Percentiles rank a stretch among this genome's conserved stretches.
Conservation (phyloP, 1,284 basidiomycete species). For the Ustilago trichophora region DNA sequence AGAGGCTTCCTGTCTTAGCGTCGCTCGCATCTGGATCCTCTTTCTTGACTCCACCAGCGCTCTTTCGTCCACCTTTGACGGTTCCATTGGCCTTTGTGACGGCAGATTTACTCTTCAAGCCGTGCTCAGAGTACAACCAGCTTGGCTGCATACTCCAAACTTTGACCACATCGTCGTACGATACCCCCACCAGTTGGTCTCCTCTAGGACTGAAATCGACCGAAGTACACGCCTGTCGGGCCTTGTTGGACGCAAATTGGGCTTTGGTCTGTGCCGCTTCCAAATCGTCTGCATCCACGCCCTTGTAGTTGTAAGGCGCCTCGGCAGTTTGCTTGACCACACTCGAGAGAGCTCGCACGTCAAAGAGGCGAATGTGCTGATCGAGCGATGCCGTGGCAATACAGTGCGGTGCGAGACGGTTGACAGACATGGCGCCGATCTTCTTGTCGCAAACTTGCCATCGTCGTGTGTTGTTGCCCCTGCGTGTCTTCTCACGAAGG, state of each 20-base stretch:
- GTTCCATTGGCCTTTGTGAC: slow-evolving; percentile 11
- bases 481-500: slow-evolving; percentile 36
- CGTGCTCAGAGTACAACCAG: slow-evolving; percentile 34
- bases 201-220: slow-evolving; percentile 61
- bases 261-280: slow-evolving; percentile 37
- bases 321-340: slow-evolving; percentile 32
- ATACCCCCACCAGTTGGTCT: slow-evolving; percentile 54
- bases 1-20: too few species aligned
- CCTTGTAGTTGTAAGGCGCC: slow-evolving; percentile 47
- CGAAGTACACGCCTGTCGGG: slow-evolving; percentile 58
- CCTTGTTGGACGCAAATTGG: slow-evolving; percentile 41
- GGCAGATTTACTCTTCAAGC: slow-evolving; percentile 19
- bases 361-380: slow-evolving; percentile 61
- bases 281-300: slow-evolving; percentile 48
- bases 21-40: slow-evolving; percentile 9
- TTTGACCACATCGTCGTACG: slow-evolving; percentile 63
- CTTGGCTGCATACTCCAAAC: slow-evolving; percentile 33
- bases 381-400: slow-evolving; percentile 63
- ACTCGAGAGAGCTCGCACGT: slow-evolving; percentile 52
- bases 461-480: slow-evolving; percentile 30
- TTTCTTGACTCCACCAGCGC: slow-evolving; percentile 29
- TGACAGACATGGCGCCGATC: slow-evolving; percentile 64
- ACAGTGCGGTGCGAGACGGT: slow-evolving; percentile 47
- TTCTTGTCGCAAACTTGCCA: slow-evolving; percentile 66
- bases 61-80: slow-evolving; percentile 1